Percentiles rank a stretch among this genome's conserved stretches.
Conservation (phyloP, 495 filamentous ascomycete genomes). For the Neurospora sp. region DNA sequence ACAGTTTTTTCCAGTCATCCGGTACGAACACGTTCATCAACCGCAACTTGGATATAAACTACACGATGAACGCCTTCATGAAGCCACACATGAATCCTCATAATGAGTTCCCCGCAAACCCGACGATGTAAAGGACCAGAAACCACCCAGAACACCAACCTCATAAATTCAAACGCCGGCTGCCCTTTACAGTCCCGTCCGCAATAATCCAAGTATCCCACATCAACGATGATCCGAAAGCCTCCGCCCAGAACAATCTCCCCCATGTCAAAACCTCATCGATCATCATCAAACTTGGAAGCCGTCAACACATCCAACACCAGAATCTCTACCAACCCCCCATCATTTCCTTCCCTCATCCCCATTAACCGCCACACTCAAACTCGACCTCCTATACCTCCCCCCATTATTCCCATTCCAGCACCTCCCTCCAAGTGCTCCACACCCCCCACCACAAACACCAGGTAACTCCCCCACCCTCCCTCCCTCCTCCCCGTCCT, state of each 20-base stretch:
- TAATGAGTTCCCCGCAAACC: not conserved
- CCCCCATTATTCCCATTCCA: not conserved
- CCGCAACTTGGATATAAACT: not conserved
- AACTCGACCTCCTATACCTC: not conserved
- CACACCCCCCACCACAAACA: not conserved
- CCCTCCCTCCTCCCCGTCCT: not conserved
- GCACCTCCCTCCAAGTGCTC: no score
- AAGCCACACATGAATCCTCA: not conserved
- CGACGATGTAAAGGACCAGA: not conserved
- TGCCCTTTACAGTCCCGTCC: not conserved
- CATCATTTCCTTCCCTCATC: not conserved
- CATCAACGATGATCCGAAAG: not conserved
- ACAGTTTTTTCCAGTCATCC: not conserved
- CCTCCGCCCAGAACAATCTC: not conserved
- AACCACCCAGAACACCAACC: not conserved
- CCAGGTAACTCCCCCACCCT: not conserved
- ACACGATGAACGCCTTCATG: not conserved
- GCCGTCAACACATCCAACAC: not conserved
- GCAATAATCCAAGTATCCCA: not conserved
- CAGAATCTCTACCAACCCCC: not conserved
- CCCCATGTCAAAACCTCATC: not conserved
- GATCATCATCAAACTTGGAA: not conserved
- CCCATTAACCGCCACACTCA: not conserved
- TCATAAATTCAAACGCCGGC: not conserved
- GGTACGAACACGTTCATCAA: not conserved